A percentile compares a stretch with the other conserved stretches of the same genome.
Evolutionary conservation across 2,329 filamentous ascomycete genomes (phyloP).

Genomic region (Exophiala viscosa): DNA sequence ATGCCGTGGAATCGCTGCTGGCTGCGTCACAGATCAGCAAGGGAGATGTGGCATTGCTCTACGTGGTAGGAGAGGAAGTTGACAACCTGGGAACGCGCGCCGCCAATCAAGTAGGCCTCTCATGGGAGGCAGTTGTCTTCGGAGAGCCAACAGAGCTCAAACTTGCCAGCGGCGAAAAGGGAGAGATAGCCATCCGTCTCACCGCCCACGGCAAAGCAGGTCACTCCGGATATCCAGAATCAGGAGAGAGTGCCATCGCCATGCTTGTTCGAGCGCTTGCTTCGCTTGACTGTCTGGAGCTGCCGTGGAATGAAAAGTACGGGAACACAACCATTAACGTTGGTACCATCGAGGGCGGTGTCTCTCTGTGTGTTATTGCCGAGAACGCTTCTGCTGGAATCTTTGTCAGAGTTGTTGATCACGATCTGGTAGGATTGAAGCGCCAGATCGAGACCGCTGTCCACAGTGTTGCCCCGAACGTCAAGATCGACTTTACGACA

Average conservation of each 20-base stretch:
- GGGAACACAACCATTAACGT: conserved; percentile 41
- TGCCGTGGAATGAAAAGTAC: conserved; percentile 37
- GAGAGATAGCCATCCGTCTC: conserved; percentile 36
- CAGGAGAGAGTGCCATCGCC: conserved; percentile 32
- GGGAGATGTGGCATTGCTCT: conserved; percentile 58
- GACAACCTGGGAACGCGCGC: conserved; percentile 55
- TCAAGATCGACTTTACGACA: no score
- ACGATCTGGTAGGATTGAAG: no score
- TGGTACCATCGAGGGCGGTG: conserved; percentile 39
- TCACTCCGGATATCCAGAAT: conserved; percentile 37
- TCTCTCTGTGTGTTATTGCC: conserved; percentile 41
- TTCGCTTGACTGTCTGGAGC: conserved; percentile 32
- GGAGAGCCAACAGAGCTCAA: conserved; percentile 56
- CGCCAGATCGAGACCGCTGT: no score
- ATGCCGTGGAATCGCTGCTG: conserved; percentile 59
- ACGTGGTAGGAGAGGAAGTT: conserved; percentile 58
- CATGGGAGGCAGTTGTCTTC: conserved; percentile 49
- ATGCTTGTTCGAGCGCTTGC: conserved; percentile 34
- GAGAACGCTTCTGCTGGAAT: conserved; percentile 32
- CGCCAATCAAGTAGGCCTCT: conserved; percentile 43
- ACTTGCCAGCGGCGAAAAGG: conserved; percentile 54
- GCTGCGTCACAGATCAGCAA: conserved; percentile 37
- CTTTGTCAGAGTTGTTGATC: no score
- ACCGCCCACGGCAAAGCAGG: conserved; percentile 32
- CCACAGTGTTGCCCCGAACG: no score